phyloP scores from a whole-genome alignment of 2,329 filamentous ascomycete species.

The Fusarium sp. region DNA sequence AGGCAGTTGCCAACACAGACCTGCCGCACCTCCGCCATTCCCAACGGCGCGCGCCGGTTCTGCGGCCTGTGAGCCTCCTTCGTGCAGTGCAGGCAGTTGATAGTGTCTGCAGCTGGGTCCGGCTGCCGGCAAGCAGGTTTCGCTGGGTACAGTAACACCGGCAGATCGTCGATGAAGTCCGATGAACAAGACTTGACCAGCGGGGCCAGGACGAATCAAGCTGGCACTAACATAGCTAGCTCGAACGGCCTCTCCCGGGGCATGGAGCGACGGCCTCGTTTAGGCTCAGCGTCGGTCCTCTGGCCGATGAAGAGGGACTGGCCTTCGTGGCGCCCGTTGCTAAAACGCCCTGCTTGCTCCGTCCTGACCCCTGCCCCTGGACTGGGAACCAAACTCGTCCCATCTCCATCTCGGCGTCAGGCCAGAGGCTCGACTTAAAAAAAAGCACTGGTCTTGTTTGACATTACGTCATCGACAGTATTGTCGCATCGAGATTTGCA shows the following conservation, averaged over 20 bases:
- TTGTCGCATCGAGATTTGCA: slow-evolving; percentile 23
- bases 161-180: slow-evolving; percentile 39
- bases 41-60: slow-evolving; percentile 9
- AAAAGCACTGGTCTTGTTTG: slow-evolving; percentile 3
- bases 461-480: slow-evolving; percentile 38
- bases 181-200: slow-evolving; percentile 24
- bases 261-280: slow-evolving; percentile 21
- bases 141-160: slow-evolving; percentile 12
- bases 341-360: slow-evolving; percentile 21
- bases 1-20: slow-evolving; percentile 1
- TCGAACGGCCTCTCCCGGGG: slow-evolving; percentile 36
- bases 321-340: slow-evolving; percentile 27
- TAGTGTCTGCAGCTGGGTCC: slow-evolving; percentile 20
- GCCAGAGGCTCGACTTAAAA: slow-evolving; percentile 8
- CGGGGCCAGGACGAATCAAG: slow-evolving; percentile 13
- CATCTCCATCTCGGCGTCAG: slow-evolving; percentile 32
- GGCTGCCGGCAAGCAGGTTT: slow-evolving; percentile 10
- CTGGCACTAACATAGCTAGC: slow-evolving; percentile 29
- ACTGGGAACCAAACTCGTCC: slow-evolving; percentile 33
- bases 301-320: slow-evolving; percentile 17
- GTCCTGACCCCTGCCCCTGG: slow-evolving; percentile 28
- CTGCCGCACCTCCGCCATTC: slow-evolving; percentile 10
- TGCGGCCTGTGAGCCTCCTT: slow-evolving; percentile 16
- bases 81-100: slow-evolving; percentile 6
- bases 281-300: slow-evolving; percentile 28